These are phyloP conservation scores for Ocimum tenuiflorum DNA, from an alignment of 257 asterid genomes.

Conservation along the genomic window DNA sequence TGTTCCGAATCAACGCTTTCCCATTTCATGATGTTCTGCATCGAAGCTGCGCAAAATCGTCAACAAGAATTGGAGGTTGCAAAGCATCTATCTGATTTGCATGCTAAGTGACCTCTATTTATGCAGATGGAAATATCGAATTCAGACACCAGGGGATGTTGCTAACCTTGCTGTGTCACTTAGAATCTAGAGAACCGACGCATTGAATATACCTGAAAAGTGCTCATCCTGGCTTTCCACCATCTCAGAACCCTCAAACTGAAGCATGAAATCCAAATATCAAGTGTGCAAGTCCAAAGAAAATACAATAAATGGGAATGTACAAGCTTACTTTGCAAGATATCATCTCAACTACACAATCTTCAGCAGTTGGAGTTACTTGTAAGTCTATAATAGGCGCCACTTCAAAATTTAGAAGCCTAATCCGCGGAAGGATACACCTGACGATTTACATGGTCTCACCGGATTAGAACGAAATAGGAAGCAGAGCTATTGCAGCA, in stretches of 20 bases:
- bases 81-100: too few relatives aligned
- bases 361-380: constrained; percentile 49
- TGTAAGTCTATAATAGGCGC: constrained; percentile 68
- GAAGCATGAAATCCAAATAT: constrained; percentile 4
- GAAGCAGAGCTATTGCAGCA: too few relatives aligned
- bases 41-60: neutral
- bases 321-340: constrained; percentile 57
- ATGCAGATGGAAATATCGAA: too few relatives aligned
- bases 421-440: constrained; percentile 65
- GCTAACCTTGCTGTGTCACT: too few relatives aligned
- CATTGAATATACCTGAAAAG: constrained; percentile 48
- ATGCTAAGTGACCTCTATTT: too few relatives aligned
- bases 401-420: constrained; percentile 60
- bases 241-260: constrained; percentile 61
- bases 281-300: neutral
- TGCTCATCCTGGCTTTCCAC: constrained; percentile 56
- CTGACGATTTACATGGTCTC: constrained; percentile 27
- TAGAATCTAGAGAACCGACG: too few relatives aligned
- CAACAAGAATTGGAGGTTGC: too few relatives aligned
- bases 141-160: too few relatives aligned
- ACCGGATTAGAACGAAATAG: too few relatives aligned
- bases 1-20: neutral
- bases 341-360: constrained; percentile 60
- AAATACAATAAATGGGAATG: neutral
- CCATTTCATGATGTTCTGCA: neutral